Evolutionary conservation across 768 basidiomycete species (phyloP), one percentile per base, ranked within the genome.

Genomic region (Sutorius australiensis): DNA sequence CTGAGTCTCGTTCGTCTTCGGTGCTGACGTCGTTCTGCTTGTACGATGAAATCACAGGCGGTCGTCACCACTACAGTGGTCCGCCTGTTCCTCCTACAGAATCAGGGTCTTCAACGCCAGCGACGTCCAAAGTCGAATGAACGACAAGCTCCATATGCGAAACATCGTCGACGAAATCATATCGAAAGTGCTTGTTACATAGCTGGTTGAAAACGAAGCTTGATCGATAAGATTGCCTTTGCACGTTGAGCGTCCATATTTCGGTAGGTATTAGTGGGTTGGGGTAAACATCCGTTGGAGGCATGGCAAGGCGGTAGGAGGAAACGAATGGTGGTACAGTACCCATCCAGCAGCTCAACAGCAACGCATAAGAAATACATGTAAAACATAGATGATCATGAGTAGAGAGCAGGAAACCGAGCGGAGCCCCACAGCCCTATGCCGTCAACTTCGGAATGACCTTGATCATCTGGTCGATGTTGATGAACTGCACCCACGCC

Each of bases 401-500:
- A 17, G 33, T 5, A 21, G 27, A n/a, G n/a, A 46, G 28, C 24
- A 24, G n/a, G n/a, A 38, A 14, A 11, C 19, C 17, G n/a, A 14
- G 13, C 16, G 7, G 8, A n/a, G n/a, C n/a, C n/a, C 6, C 2
- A 8, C 8, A 5, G 11, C 3, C 33, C n/a, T 5, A 69, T n/a
- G 87, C 87, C 40, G 77, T 80, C 50, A 90, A 71, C 68, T 89
- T 90, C 17, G 84, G 83, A 16, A 87, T 80, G 55, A 90, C 87
- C 61, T 86, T 86, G 66, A 89, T 75, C 75, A 91, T 81, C 69
- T 89, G 84, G 71, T 90, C 87, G 51, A 90, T 83, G 54, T 83
- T 87, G 61, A 91, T 83, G 60, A 90, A 92, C 70, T 91, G 88
- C 13, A 91, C 86, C 87, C 89, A 90, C 32, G 77, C 80, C 63